phyloP scores from a whole-genome alignment of 148 eudicot species.

The Rhododendron ferrugineum region DNA sequence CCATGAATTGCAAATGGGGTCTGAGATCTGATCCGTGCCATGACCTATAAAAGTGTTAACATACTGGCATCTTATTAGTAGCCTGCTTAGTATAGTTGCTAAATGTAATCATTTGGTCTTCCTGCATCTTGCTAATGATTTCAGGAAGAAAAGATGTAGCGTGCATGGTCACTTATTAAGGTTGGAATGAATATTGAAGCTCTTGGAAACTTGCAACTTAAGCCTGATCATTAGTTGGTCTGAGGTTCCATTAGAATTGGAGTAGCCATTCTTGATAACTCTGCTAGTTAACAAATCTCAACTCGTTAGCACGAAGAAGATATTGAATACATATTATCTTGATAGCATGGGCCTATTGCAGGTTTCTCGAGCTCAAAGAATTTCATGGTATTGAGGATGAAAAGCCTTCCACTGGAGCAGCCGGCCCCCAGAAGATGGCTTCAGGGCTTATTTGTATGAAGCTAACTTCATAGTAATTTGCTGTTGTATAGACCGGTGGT shows the following conservation, averaged over 20 bases:
- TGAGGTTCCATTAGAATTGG: not conserved
- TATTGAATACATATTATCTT: not conserved
- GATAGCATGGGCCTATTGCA: constrained; percentile 16
- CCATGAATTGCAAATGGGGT: not conserved
- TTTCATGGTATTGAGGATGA: constrained; percentile 80
- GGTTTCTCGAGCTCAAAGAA: constrained; percentile 66
- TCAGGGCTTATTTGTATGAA: constrained; percentile 74
- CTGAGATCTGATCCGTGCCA: not conserved
- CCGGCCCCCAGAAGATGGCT: constrained; percentile 88
- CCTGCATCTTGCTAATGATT: not conserved
- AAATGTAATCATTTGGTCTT: not conserved
- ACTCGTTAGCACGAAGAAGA: not conserved
- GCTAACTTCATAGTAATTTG: not conserved
- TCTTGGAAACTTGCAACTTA: not conserved
- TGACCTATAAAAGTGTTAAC: not conserved
- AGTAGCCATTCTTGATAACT: not conserved
- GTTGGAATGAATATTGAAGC: not conserved
- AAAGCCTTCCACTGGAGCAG: constrained; percentile 40
- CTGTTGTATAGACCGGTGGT: not conserved
- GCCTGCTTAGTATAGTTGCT: not conserved
- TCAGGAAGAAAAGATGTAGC: not conserved
- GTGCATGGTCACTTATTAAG: not conserved
- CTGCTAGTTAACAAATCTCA: not conserved
- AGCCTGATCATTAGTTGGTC: not conserved
- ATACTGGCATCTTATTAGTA: not conserved